phyloP scores from a whole-genome alignment of 495 filamentous ascomycete species.

The Apodospora peruviana region DNA sequence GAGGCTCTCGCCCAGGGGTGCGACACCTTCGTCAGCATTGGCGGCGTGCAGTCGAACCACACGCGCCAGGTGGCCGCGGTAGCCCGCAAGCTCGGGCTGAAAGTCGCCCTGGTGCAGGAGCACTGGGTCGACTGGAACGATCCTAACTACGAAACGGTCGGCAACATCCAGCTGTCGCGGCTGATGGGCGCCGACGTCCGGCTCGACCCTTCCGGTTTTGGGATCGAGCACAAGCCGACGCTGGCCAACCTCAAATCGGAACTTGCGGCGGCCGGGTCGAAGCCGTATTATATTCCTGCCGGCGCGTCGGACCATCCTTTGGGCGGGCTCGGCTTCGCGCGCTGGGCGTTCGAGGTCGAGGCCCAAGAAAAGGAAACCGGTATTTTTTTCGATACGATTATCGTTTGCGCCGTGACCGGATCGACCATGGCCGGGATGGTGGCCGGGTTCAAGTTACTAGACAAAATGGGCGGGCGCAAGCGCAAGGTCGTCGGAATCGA shows the following conservation, averaged over 20 bases:
- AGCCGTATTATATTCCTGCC: slow-evolving; percentile 60
- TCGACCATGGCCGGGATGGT: slow-evolving; percentile 59
- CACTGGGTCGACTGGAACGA: slow-evolving; percentile 56
- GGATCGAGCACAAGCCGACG: slow-evolving; percentile 56
- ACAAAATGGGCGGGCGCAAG: slow-evolving; percentile 37
- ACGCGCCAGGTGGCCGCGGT: slow-evolving; percentile 58
- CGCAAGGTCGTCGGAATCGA: slow-evolving; percentile 56
- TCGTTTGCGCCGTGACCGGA: slow-evolving; percentile 60
- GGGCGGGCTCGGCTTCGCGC: slow-evolving; percentile 58
- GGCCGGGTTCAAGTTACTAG: slow-evolving; percentile 55
- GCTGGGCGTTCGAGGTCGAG: slow-evolving; percentile 58
- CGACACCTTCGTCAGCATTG: slow-evolving; percentile 56
- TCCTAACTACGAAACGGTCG: slow-evolving; percentile 47
- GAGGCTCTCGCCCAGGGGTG: slow-evolving; percentile 49
- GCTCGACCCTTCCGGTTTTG: slow-evolving; percentile 46
- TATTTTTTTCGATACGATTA: slow-evolving; percentile 53
- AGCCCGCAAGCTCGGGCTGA: slow-evolving; percentile 46
- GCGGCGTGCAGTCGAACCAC: slow-evolving; percentile 63
- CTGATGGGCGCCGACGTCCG: slow-evolving; percentile 56
- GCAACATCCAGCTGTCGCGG: slow-evolving; percentile 58
- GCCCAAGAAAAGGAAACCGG: slow-evolving; percentile 53
- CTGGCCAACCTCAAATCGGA: slow-evolving; percentile 42
- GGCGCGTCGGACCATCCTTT: slow-evolving; percentile 62
- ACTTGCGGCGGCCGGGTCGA: slow-evolving; percentile 38
- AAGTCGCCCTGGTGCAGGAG: slow-evolving; percentile 53